Evolutionary conservation across 768 basidiomycete genomes (phyloP).

Genomic region (Boletus vinaceobasis): DNA sequence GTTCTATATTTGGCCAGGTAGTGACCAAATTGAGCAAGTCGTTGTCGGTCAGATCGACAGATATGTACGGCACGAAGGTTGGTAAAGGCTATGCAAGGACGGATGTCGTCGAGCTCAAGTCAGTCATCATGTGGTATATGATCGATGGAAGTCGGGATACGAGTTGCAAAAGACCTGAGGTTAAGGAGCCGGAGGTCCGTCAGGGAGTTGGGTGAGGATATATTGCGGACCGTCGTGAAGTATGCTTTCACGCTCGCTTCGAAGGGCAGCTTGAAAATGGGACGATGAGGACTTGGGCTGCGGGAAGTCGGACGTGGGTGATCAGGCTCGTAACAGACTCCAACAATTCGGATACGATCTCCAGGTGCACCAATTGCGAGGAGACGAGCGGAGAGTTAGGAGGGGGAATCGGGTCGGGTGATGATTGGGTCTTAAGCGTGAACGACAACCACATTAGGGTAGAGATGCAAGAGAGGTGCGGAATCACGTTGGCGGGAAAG

Average conservation of each 20-base stretch:
- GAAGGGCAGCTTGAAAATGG: not conserved
- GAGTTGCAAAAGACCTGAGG: not conserved
- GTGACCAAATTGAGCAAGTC: constrained; percentile 7
- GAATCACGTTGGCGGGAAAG: not conserved
- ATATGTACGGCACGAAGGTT: not conserved
- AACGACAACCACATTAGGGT: not conserved
- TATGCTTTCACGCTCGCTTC: not conserved
- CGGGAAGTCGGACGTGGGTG: not conserved
- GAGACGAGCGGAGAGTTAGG: not conserved
- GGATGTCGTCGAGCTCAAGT: not conserved
- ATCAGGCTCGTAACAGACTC: not conserved
- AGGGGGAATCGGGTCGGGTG: not conserved
- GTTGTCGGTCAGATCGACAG: not conserved
- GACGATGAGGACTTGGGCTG: not conserved
- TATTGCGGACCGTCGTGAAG: not conserved
- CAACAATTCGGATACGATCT: not conserved
- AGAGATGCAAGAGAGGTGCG: not conserved
- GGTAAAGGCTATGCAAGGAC: not conserved
- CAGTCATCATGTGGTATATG: not conserved
- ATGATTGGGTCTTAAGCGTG: not conserved
- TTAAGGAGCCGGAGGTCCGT: too few relatives aligned
- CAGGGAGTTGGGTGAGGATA: not conserved
- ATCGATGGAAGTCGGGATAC: not conserved
- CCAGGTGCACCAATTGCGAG: not conserved
- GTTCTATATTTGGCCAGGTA: too few relatives aligned